These are phyloP conservation scores for Bassia scoparia DNA, from an alignment of 148 eudicot species.

Conservation along the genomic window DNA sequence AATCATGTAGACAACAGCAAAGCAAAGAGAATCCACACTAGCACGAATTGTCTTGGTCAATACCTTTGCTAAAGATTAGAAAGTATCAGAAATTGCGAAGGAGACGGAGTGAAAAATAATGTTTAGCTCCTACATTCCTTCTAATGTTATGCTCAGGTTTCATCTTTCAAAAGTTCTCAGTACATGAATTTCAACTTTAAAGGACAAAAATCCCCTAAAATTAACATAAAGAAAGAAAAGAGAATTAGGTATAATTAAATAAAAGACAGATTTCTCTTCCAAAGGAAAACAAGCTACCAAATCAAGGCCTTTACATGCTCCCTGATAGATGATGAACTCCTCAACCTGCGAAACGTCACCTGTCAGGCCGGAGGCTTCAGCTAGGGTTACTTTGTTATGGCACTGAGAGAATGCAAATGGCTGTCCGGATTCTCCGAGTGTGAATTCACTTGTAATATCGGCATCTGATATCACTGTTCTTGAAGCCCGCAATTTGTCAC, in stretches of 20 bases:
- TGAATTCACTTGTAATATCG: slow-evolving; percentile 63
- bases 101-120: too few species aligned
- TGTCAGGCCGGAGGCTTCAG: slow-evolving; percentile 70
- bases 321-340: slow-evolving; percentile 72
- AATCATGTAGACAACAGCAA: too few species aligned
- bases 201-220: neutral
- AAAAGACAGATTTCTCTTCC: neutral
- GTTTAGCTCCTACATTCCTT: slow-evolving; percentile 2
- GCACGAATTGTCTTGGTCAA: too few species aligned
- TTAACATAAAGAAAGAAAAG: neutral
- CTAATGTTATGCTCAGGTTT: slow-evolving; percentile 2
- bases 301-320: slow-evolving; percentile 45
- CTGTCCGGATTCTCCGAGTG: slow-evolving; percentile 70
- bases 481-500: slow-evolving; percentile 79
- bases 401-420: slow-evolving; percentile 72
- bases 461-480: slow-evolving; percentile 78
- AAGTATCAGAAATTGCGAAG: too few species aligned
- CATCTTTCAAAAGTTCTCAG: slow-evolving; percentile 8
- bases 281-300: neutral
- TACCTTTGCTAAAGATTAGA: too few species aligned
- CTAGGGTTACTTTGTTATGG: slow-evolving; percentile 67
- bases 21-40: too few species aligned
- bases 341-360: slow-evolving; percentile 70
- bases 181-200: slow-evolving; percentile 1
- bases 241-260: neutral